phyloP scores from a whole-genome alignment of 148 eudicot genomes.

The Camellia sinensis region DNA sequence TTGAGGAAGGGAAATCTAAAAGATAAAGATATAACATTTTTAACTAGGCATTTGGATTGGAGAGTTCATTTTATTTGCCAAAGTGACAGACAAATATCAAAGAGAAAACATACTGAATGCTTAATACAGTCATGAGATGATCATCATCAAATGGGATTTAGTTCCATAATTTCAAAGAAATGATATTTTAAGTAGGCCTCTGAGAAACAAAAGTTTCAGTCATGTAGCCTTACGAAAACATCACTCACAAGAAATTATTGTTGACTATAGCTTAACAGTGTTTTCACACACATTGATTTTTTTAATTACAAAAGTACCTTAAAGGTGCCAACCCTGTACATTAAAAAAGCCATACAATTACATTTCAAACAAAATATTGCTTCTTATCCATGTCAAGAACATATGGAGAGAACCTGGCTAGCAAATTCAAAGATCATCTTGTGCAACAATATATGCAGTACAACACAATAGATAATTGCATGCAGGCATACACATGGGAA shows the following conservation, averaged over 20 bases:
- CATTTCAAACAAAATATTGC: constrained; percentile 4
- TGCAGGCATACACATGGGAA: neutral
- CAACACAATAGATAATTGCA: neutral
- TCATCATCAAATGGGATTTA: neutral
- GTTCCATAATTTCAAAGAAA: neutral
- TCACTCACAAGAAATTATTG: neutral
- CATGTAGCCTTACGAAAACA: too few relatives aligned
- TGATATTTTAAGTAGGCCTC: neutral
- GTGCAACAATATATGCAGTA: neutral
- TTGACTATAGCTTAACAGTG: neutral
- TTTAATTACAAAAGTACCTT: neutral
- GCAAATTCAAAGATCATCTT: constrained; percentile 6
- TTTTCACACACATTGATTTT: neutral
- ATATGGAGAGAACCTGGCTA: neutral
- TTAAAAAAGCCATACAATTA: neutral
- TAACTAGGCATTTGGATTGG: neutral
- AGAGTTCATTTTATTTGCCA: neutral
- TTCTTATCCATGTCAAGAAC: constrained; percentile 2
- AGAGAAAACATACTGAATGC: neutral
- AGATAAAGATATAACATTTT: neutral
- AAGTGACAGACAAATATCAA: neutral
- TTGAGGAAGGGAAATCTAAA: neutral
- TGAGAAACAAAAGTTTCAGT: too few relatives aligned
- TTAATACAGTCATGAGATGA: neutral
- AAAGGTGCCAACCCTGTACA: neutral